Percentiles rank a stretch among this genome's conserved stretches.
Conservation (phyloP, 208 protist species). For the Lotmaria passim region DNA sequence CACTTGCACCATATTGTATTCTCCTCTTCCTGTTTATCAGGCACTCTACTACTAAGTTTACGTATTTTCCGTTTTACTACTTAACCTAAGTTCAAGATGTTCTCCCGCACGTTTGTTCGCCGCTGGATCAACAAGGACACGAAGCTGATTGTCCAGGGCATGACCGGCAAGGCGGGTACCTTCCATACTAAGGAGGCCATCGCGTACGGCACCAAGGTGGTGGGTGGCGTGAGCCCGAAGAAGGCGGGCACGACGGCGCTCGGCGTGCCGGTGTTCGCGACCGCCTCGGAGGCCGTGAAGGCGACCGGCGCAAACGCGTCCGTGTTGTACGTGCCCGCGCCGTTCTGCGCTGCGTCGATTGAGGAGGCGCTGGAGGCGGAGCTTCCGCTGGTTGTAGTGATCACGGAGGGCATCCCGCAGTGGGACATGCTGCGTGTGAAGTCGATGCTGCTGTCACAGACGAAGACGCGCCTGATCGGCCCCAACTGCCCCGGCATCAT, state of each 20-base stretch:
- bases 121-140: conserved; percentile 95
- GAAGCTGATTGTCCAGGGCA: conserved; percentile 98
- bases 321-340: conserved; percentile 98
- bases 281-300: conserved; percentile 89
- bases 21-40: background rate
- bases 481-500: conserved; percentile 99
- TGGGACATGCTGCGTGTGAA: conserved; percentile 98
- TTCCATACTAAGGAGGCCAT: conserved; percentile 98
- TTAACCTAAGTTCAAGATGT: background rate
- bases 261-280: conserved; percentile 96
- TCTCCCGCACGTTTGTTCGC: conserved; percentile 48
- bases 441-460: conserved; percentile 90
- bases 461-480: conserved; percentile 96
- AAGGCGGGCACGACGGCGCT: conserved; percentile 96
- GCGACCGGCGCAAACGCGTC: conserved; percentile 94
- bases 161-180: conserved; percentile 98
- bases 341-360: conserved; percentile 94
- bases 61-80: background rate
- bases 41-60: background rate
- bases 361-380: conserved; percentile 98
- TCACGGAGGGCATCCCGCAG: conserved; percentile 99
- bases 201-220: conserved; percentile 98
- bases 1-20: background rate
- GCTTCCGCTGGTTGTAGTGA: conserved; percentile 97
- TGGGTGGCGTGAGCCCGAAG: conserved; percentile 97